A percentile compares a stretch with the other conserved stretches of the same genome.
Conservation (phyloP, 2,329 filamentous ascomycete species). For the Fusarium falciforme region DNA sequence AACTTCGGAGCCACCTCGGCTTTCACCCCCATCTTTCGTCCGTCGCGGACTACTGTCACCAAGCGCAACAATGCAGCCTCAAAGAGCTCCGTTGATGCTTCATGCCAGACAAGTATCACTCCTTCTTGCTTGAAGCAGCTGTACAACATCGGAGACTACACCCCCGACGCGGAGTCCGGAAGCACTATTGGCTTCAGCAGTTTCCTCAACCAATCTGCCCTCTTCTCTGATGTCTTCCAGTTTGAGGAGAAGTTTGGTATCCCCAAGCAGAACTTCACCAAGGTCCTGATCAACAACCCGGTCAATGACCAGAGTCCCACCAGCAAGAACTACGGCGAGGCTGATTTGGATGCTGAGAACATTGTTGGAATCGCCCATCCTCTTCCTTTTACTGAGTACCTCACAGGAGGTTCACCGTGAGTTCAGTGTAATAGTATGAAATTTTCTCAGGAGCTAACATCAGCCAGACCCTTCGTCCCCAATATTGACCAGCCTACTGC, state of each 20-base stretch:
- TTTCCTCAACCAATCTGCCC: not conserved
- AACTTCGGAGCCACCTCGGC: not conserved
- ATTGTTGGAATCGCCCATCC: not conserved
- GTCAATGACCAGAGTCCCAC: not conserved
- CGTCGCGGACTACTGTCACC: not conserved
- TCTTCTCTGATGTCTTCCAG: not conserved
- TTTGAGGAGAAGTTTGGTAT: not conserved
- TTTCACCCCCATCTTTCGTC: not conserved
- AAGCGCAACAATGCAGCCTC: not conserved
- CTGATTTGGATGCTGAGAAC: not conserved
- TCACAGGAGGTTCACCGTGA: not conserved
- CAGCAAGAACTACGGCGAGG: not conserved
- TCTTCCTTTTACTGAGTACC: not conserved
- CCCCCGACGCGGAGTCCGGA: not conserved
- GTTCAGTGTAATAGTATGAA: not conserved
- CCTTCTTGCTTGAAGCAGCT: not conserved
- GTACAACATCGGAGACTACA: not conserved
- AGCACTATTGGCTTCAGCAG: not conserved
- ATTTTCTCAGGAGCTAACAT: not conserved
- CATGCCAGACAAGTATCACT: not conserved
- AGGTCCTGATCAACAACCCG: not conserved
- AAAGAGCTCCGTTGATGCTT: not conserved
- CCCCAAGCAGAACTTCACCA: not conserved
- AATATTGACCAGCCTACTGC: not conserved
- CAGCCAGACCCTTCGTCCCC: not conserved